Base-by-base conservation (phyloP, 495 filamentous ascomycete species). In the Xylaria telfairii region DNA sequence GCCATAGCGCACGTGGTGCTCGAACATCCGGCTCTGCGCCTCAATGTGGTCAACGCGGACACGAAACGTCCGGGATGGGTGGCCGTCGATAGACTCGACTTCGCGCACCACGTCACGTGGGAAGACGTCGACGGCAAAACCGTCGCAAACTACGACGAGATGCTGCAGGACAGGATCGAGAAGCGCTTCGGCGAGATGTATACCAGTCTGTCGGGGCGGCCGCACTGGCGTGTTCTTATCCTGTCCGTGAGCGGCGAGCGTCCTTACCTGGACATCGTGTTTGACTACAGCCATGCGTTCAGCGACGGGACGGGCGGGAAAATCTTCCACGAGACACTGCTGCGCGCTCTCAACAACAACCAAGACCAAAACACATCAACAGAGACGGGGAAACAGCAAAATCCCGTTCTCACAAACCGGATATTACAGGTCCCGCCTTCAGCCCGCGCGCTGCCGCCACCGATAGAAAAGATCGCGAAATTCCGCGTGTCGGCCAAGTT, bases 241-340 rank as follows among this genome's bases (percentile, higher is more conserved):
- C 42, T 81, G 1, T 65, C 32, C 32, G 21, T 42, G 17, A 54
- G 66, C 28, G 42, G 65, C 19, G 53, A 37, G 3, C 5, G 19
- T 34, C 63, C 69, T 19, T 34, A 4, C 9, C 8, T 81, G 15
- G 76, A 81, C 49, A 71, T 77, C 34, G 62, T 81, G 28, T 78
- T 80, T 62, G 78, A 78, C 24, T 77, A 72, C 26, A 80, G 80
- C 30, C 82, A 83, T 28, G 60, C 72, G 7, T 71, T 81, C 15
- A 71, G 71, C 6, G 81, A 83, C 67, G 81, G 82, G 1, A 77
- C 75, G 7, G 76, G 78, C 61, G 77, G 74, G 6, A 76, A 75
- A 47, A 41, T 73, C 8, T 82, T 83, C 46, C 81, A 81, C 46
- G 57, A 74, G 57, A 71, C 72, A 19, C 72, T 82, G 13, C 73